Conservation (phyloP, 177 flowering plant genomes). For the Vitis hybrid region DNA sequence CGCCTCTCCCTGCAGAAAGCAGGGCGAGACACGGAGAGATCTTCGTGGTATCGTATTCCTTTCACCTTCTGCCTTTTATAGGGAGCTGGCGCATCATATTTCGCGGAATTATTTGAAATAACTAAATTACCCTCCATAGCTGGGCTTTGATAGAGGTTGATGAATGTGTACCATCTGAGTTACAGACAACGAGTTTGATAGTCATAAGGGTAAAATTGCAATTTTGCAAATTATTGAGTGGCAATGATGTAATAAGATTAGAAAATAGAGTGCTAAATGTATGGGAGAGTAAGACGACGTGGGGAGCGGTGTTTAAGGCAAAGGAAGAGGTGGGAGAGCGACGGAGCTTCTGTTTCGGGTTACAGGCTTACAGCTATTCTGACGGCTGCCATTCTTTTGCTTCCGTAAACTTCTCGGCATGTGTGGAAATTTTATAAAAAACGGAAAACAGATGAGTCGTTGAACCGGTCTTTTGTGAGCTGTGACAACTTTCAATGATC, state of each 20-base stretch:
- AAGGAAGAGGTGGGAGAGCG: not conserved
- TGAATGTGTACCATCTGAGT: too few relatives aligned
- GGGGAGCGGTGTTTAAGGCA: not conserved
- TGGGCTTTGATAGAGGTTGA: too few relatives aligned
- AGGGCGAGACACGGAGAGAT: conserved; percentile 12
- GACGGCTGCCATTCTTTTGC: conserved; percentile 1
- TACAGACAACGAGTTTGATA: too few relatives aligned
- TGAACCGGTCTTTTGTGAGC: not conserved
- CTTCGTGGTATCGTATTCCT: not conserved
- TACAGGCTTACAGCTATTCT: not conserved
- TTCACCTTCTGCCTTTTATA: not conserved
- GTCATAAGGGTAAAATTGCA: not conserved
- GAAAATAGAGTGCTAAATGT: not conserved
- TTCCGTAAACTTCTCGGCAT: not conserved
- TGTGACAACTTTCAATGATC: too few relatives aligned
- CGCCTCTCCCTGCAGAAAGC: conserved; percentile 16
- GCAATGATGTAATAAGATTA: not conserved
- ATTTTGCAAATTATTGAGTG: not conserved
- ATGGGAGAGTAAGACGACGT: not conserved
- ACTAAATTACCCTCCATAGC: not conserved
- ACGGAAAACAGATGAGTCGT: not conserved
- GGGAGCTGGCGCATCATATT: not conserved
- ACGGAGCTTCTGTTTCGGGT: not conserved
- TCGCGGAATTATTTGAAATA: not conserved
- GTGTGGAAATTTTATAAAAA: not conserved